Base-by-base conservation (phyloP, 768 basidiomycete species). In the Pisolithus marmoratus region DNA sequence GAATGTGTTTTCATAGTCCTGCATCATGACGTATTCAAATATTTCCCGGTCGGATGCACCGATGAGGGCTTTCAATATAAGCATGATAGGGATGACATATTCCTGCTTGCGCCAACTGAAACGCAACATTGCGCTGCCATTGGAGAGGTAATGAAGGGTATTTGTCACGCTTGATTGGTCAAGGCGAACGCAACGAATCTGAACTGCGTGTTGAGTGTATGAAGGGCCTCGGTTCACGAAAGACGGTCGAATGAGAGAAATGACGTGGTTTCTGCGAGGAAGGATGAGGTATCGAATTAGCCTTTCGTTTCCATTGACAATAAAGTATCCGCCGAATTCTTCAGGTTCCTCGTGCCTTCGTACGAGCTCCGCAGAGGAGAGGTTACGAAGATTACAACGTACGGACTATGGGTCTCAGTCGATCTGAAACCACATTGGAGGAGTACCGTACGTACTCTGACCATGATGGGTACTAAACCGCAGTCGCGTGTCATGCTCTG, bases 301-400 rank as follows among this genome's bases (percentile, higher is more conserved):
- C 72, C 94, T 92, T 72, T 99, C 96, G 71, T 97, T 98, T 55
- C 96, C 96, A 68, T 99, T 99, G 69, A 99, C 84, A 64, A 99
- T 82, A 65, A 99, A 99, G 72, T 99, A 98, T 26, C 95, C 96
- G 48, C 96, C 96, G 63, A 97, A 97, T 69, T 98, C 96, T 72
- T 96, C 93, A 1, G 96, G 85, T 63, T 99, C 96, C 76, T 99
- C 96, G 65, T 95, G 88, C 55, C 86, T 85, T 51, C 75, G 73
- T 51, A 98, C 92, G 42, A 99, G 84, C 43, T 92, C 87, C 8
- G 87, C 80, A 8, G 95, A 89, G 2, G 92, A 82, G 69, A 96
- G 78, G 31, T 78, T 78, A 42, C 85, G 84, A n/a, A 98, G 70
- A 68, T 97, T 96, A 65, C 96, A 99, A 53, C 95, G 77, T 20